Evolutionary conservation across 2,329 filamentous ascomycete genomes (phyloP), one percentile per base, ranked within the genome.

Genomic region (Ophiocordyceps camponoti-floridani): DNA sequence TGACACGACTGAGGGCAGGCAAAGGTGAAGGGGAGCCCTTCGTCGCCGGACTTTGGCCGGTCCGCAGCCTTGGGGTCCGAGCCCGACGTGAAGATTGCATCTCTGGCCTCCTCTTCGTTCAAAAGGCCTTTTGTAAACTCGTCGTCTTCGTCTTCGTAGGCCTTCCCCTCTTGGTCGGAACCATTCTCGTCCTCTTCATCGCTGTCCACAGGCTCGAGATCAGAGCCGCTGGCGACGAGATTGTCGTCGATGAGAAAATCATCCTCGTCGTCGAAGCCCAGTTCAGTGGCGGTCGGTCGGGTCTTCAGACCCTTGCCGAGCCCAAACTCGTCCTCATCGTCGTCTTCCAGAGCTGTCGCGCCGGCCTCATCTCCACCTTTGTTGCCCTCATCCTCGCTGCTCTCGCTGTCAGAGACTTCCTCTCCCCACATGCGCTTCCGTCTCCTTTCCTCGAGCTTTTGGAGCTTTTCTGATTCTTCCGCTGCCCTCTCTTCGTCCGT

Each of bases 221-320:
- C 78, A 6, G 84, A 89, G 35, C 79, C 84, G 52, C 80, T 88
- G 12, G 87, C 87, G 31, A 95, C 73, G 14, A 96, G 70, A 55
- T 94, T 82, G 49, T 91, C 84, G 47, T 96, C 89, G 49, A 95
- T 79, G 26, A 89, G 59, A 54, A 96, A 96, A 53, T 95, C 86
- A 53, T 96, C 89, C 57, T 96, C 89, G 52, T 95, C 89, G 51
- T 94, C 87, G 31, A 94, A 80, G 6, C 79, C 84, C 16, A 87
- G 60, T 47, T 81, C 72, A 11, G 72, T 68, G 4, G 71, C 72
- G 8, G 75, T 77, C 30, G 68, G 69, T 23, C 69, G 67, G 44
- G 66, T 63, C 53, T 67, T 73, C 50, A 80, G 75, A 40, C 77
- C 77, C 43, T 61, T 58, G 31, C 77, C 77, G 14, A 82, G 63